Evolutionary conservation across 495 filamentous ascomycete genomes (phyloP).

Genomic region (Evansstolkia leycettana): DNA sequence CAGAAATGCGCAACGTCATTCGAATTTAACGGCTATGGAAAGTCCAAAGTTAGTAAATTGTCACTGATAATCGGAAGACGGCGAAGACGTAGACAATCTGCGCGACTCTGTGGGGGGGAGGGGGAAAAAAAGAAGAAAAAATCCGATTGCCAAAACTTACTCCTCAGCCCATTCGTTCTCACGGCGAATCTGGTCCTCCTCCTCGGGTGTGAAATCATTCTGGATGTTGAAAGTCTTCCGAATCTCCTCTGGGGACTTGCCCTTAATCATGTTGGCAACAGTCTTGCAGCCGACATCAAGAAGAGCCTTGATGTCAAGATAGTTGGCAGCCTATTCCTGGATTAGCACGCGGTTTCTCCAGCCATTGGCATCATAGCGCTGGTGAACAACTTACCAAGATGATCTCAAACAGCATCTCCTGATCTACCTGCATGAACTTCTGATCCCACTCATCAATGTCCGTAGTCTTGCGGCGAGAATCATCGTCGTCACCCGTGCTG

Average conservation of each 20-base stretch:
- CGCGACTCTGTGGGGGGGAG: no score
- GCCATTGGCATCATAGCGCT: not conserved
- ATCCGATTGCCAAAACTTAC: conserved; percentile 20
- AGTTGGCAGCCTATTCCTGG: conserved; percentile 50
- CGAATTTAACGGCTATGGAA: no score
- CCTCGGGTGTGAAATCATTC: conserved; percentile 65
- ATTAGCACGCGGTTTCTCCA: not conserved
- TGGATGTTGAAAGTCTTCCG: conserved; percentile 67
- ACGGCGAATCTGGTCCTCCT: conserved; percentile 59
- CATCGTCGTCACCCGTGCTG: conserved; percentile 74
- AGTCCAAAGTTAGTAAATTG: no score
- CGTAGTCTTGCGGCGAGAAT: conserved; percentile 92
- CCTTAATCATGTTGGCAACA: conserved; percentile 64
- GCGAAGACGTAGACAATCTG: no score
- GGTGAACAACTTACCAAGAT: conserved; percentile 61
- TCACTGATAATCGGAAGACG: no score
- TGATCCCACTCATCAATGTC: conserved; percentile 99
- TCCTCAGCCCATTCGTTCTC: conserved; percentile 70
- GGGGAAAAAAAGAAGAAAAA: no score
- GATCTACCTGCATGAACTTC: conserved; percentile 99
- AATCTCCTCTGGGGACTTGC: conserved; percentile 61
- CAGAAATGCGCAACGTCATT: no score
- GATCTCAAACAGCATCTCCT: conserved; percentile 99
- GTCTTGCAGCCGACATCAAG: conserved; percentile 58
- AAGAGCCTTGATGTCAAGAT: conserved; percentile 59